Base-by-base conservation (phyloP, 2,329 filamentous ascomycete genomes). In the Fusarium veterinarium region DNA sequence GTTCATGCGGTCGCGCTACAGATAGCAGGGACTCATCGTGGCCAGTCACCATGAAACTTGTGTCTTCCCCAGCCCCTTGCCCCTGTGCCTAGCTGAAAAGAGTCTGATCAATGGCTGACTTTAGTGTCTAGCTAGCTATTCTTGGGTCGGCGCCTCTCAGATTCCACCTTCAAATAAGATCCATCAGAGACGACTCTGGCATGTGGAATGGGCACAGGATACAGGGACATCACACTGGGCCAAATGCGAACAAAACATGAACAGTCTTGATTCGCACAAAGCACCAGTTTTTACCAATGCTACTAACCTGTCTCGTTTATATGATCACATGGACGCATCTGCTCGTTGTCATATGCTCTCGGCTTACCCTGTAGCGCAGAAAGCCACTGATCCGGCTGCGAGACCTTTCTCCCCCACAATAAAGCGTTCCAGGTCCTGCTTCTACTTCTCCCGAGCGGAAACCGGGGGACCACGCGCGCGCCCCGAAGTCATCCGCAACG, bases 401-500 rank as follows among this genome's bases (percentile, higher is more conserved):
- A 45, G 41, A 68, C 55, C 42, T 59, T 59, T 60, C 33, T 53
- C 63, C 49, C 62, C 71, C 71, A 73, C 71, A 60, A 60, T 73
- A 51, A 44, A 69, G 67, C 58, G 58, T 73, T 71, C 61, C 61
- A 68, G 62, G 46, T 60, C 61, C 38, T 64, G n/a, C 45, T 57
- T 59, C 55, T 60, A 41, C 48, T 59, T 71, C 55, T 62, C 62
- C 58, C 58, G 71, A 73, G 61, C 64, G 71, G 67, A 64, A 72
- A 72, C 53, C 64, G 68, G 71, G 70, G 70, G 70, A 73, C 72
- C 76, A 73, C 57, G 60, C 76, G 69, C 75, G 74, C 74, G 53
- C 75, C 75, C 76, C 76, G 76, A 78, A 77, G 76, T 78, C 76
- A 78, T 78, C 76, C 76, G 76, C 75, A 78, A 76, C 76, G 72